Conservation (phyloP, 2,329 filamentous ascomycete genomes). For the Mycosphaerelloides madeirae region DNA sequence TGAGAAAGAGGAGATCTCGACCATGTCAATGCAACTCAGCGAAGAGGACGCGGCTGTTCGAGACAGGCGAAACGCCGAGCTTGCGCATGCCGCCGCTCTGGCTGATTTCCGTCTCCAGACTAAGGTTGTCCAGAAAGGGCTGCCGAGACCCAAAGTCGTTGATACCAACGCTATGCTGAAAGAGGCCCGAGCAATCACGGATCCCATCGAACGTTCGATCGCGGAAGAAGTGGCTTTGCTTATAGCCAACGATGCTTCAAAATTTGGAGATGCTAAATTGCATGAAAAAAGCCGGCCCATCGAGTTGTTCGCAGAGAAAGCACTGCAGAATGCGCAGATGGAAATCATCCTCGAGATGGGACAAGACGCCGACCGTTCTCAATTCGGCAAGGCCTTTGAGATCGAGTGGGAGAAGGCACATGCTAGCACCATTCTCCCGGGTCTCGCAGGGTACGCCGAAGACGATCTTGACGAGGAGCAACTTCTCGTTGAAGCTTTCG, state of each 20-base stretch:
- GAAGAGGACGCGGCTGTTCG: slow-evolving; percentile 68
- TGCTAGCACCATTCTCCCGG: slow-evolving; percentile 57
- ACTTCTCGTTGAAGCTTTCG: slow-evolving; percentile 67
- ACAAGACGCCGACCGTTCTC: slow-evolving; percentile 38
- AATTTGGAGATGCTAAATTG: slow-evolving; percentile 65
- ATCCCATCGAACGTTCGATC: slow-evolving; percentile 65
- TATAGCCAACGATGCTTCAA: slow-evolving; percentile 74
- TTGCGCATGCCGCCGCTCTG: slow-evolving; percentile 59
- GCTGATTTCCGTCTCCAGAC: slow-evolving; percentile 76
- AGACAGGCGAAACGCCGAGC: slow-evolving; percentile 62
- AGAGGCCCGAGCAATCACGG: slow-evolving; percentile 55
- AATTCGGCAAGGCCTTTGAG: slow-evolving; percentile 44
- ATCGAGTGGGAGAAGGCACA: slow-evolving; percentile 48
- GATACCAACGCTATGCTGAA: slow-evolving; percentile 66
- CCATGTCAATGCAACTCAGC: slow-evolving; percentile 46
- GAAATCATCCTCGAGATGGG: slow-evolving; percentile 68
- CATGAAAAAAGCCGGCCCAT: slow-evolving; percentile 58
- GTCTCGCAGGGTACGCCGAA: slow-evolving; percentile 70
- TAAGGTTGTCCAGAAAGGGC: slow-evolving; percentile 79
- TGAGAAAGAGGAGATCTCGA: slow-evolving; percentile 60
- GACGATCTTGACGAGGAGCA: slow-evolving; percentile 66
- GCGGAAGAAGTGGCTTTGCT: slow-evolving; percentile 72
- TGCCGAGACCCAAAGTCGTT: slow-evolving; percentile 72
- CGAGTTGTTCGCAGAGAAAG: slow-evolving; percentile 63
- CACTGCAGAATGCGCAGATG: slow-evolving; percentile 69